These are phyloP conservation scores for Mesostigma viride DNA, from an alignment of 139 green algal species.

Conservation along the genomic window DNA sequence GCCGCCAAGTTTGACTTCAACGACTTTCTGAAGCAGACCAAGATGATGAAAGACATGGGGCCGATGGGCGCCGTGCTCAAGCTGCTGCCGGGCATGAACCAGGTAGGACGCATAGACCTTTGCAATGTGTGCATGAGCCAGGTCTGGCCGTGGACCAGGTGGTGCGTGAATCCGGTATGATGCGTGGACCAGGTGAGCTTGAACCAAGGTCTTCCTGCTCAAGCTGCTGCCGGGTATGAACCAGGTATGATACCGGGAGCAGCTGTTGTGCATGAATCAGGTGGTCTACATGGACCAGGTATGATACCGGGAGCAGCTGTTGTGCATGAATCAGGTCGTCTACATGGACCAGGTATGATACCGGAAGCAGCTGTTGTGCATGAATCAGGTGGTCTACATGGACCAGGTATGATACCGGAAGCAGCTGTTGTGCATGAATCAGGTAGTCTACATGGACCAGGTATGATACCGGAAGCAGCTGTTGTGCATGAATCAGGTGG, in stretches of 20 bases:
- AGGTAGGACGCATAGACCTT: not conserved
- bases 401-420: too few species aligned
- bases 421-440: too few species aligned
- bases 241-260: too few species aligned
- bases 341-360: too few species aligned
- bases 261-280: not conserved
- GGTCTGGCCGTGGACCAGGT: not conserved
- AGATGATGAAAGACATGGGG: conserved; percentile 88
- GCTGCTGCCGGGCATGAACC: conserved; percentile 68
- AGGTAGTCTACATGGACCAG: too few species aligned
- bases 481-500: too few species aligned
- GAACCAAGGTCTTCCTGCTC: not conserved
- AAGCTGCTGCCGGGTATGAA: not conserved
- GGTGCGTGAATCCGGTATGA: not conserved
- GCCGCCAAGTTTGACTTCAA: conserved; percentile 97
- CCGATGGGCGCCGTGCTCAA: conserved; percentile 73
- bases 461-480: too few species aligned
- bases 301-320: too few species aligned
- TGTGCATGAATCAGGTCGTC: too few species aligned
- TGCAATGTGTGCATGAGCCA: not conserved
- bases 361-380: too few species aligned
- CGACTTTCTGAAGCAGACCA: conserved; percentile 91
- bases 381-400: too few species aligned
- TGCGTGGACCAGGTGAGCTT: not conserved
- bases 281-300: not conserved